Conservation (phyloP, 352 stramenopile species). For the Thalassiosira pacifica region DNA sequence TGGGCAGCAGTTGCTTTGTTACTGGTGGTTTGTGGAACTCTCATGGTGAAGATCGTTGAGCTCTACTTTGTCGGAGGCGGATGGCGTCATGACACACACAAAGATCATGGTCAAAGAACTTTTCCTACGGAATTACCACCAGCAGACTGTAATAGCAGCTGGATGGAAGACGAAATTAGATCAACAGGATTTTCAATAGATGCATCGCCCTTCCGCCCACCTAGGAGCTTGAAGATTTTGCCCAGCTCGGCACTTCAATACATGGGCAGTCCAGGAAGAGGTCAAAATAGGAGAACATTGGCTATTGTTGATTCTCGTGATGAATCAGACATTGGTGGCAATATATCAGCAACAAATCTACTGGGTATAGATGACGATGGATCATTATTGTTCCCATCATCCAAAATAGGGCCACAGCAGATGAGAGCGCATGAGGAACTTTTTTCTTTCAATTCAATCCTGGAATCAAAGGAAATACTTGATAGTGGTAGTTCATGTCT, state of each 20-base stretch:
- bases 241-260: conserved; percentile 62
- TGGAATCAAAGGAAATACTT: conserved; percentile 13
- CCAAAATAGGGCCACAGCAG: conserved; percentile 13
- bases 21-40: conserved; percentile 76
- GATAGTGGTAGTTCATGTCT: conserved; percentile 1
- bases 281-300: conserved; percentile 17
- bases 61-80: conserved; percentile 76
- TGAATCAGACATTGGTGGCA: conserved; percentile 18
- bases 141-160: conserved; percentile 52
- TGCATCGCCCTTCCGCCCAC: conserved; percentile 28
- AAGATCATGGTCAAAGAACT: conserved; percentile 27
- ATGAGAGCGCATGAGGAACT: conserved; percentile 5
- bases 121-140: conserved; percentile 29
- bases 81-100: conserved; percentile 32
- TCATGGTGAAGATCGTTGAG: conserved; percentile 86
- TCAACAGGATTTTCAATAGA: conserved; percentile 38
- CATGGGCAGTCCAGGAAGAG: conserved; percentile 42
- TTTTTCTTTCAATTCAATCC: conserved; percentile 16
- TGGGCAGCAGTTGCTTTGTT: conserved; percentile 85
- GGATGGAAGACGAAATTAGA: conserved; percentile 64
- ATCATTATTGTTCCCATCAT: conserved; percentile 55
- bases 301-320: conserved; percentile 46
- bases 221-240: conserved; percentile 43
- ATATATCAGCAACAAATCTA: conserved; percentile 44
- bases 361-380: conserved; percentile 68